A percentile compares a stretch with the other conserved stretches of the same genome.
phyloP scores from a whole-genome alignment of 176 grass and related monocot species.

The Carex myosuroides region DNA sequence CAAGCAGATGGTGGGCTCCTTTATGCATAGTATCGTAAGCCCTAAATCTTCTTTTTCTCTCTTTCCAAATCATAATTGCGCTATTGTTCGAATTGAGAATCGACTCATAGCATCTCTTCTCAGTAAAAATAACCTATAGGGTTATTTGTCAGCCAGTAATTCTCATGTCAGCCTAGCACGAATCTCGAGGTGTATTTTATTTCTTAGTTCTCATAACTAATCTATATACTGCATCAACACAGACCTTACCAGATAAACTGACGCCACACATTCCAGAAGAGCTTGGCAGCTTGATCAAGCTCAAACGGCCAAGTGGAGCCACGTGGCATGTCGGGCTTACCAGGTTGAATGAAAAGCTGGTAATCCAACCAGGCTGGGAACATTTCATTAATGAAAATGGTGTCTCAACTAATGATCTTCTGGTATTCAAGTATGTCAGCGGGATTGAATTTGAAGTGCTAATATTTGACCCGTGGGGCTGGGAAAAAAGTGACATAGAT shows the following conservation, averaged over 20 bases:
- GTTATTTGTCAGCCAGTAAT: neutral
- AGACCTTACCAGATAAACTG: slow-evolving; percentile 9
- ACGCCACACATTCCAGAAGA: neutral
- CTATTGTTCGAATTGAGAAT: neutral
- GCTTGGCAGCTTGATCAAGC: neutral
- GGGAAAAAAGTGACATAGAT: neutral
- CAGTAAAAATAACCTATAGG: neutral
- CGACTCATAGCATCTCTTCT: neutral
- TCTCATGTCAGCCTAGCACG: neutral
- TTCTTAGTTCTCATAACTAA: neutral
- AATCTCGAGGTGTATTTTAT: neutral
- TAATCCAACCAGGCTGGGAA: slow-evolving; percentile 1
- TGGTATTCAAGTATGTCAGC: slow-evolving; percentile 14
- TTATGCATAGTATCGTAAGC: slow-evolving; percentile 7
- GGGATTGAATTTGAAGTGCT: neutral
- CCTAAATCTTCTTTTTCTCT: neutral
- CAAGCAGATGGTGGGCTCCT: slow-evolving; percentile 15
- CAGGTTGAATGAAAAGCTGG: neutral
- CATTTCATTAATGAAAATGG: neutral
- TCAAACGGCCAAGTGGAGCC: slow-evolving; percentile 7
- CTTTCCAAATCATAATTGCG: neutral
- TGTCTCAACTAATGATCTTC: slow-evolving; percentile 5
- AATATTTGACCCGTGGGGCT: slow-evolving; percentile 12
- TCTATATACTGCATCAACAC: neutral
- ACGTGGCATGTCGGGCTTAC: slow-evolving; percentile 1